Conservation (phyloP, 345 rosid species). For the Chamaenerion angustifolium region DNA sequence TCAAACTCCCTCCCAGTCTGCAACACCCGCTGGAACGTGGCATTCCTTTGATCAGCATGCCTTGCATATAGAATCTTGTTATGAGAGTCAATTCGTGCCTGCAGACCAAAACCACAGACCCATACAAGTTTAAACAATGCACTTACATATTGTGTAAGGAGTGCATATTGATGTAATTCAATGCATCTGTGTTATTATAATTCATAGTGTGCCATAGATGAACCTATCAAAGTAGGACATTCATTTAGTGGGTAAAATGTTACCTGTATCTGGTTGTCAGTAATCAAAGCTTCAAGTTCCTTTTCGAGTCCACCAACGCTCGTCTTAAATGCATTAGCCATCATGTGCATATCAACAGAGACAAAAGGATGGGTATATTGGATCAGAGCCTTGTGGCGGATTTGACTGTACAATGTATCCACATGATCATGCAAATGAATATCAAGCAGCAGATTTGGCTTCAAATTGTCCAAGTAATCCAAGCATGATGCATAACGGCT, state of each 20-base stretch:
- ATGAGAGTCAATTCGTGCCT: constrained; percentile 99
- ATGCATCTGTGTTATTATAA: too few relatives aligned
- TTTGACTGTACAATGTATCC: constrained; percentile 74
- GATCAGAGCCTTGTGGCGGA: constrained; percentile 87
- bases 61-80: constrained; percentile 91
- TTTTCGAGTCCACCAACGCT: constrained; percentile 68
- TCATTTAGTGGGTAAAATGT: not conserved
- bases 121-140: too few relatives aligned
- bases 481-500: constrained; percentile 92
- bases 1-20: constrained; percentile 93
- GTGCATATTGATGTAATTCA: too few relatives aligned
- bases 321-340: constrained; percentile 98
- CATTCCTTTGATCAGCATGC: constrained; percentile 94
- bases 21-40: constrained; percentile 86
- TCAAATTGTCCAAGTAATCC: constrained; percentile 82
- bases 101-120: constrained; percentile 5
- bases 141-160: too few relatives aligned
- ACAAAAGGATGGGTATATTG: constrained; percentile 98
- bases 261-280: constrained; percentile 96
- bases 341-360: constrained; percentile 85
- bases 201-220: too few relatives aligned
- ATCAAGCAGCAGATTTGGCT: constrained; percentile 71
- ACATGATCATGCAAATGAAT: constrained; percentile 88
- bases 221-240: not conserved
- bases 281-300: constrained; percentile 83